Base-by-base conservation (phyloP, 768 basidiomycete species). In the Leccinum sublutescens region DNA sequence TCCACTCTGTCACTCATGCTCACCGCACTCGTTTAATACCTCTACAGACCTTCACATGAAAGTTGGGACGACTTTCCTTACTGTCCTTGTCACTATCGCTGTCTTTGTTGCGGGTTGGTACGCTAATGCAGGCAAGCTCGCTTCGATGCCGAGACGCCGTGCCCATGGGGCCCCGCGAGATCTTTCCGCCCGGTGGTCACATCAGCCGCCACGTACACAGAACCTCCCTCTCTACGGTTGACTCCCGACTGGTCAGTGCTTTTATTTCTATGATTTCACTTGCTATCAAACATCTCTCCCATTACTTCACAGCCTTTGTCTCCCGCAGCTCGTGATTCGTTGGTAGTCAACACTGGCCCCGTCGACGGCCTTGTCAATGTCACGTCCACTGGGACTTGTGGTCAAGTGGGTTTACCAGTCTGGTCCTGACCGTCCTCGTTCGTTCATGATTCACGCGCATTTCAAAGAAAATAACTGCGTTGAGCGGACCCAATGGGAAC, bases 401-500 rank as follows among this genome's bases (percentile, higher is more conserved):
- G 84, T 45, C 68, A 57, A 78, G 68, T 63, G 78, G 83, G 64
- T 83, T 86, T 55, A 81, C 80, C 3, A 25, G 60, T 64, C 33
- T 64, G 85, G 82, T 59, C 76, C 73, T 21, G 12, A 54, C 29
- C 19, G 6, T 19, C 12, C 23, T 25, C 17, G 36, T 34, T 48
- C 43, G 15, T 52, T 19, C 52, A 31, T 56, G 33, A 54, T 55
- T 55, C 48, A 68, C 38, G 14, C 36, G 34, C 29, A 33, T 38
- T 21, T 53, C 66, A 89, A 87, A 65, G 65, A 58, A 82, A 43
- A 74, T 79, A 61, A 85, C 82, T 4, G 65, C 71, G 7, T 73
- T 77, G 25, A 74, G 75, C 43, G 89, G 89, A 17, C 88, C 88
- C 17, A 90, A 90, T 66, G 88, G 88, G n/a, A 71, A 78, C 66